Conservation (phyloP, 2,329 filamentous ascomycete species). For the Nemania sp. region DNA sequence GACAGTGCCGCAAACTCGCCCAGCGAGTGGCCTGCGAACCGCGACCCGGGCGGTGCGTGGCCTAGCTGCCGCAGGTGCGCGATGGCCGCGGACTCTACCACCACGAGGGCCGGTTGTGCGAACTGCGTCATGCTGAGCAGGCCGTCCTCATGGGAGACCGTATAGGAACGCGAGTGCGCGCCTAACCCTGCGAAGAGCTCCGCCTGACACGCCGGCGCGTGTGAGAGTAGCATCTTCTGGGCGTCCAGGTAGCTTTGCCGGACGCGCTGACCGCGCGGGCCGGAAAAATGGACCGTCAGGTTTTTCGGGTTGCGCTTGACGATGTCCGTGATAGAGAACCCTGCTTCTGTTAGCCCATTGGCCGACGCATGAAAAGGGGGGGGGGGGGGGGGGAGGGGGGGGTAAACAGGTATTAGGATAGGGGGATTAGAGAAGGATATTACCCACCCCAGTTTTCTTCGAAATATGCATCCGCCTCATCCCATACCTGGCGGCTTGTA, state of each 20-base stretch:
- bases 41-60: conserved; percentile 17
- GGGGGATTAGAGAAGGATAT: too few species aligned
- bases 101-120: conserved; percentile 92
- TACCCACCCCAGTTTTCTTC: background rate
- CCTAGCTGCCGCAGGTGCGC: conserved; percentile 51
- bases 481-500: conserved; percentile 96
- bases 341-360: conserved; percentile 46
- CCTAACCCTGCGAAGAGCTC: too few species aligned
- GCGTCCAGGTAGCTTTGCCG: too few species aligned
- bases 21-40: conserved; percentile 21
- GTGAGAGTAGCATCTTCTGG: conserved; percentile 98
- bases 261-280: conserved; percentile 92
- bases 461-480: conserved; percentile 70
- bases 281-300: conserved; percentile 95
- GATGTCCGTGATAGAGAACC: conserved; percentile 96
- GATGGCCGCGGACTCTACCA: conserved; percentile 99
- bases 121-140: conserved; percentile 96
- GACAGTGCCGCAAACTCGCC: conserved; percentile 23
- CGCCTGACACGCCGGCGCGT: too few species aligned
- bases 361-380: background rate
- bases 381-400: too few species aligned
- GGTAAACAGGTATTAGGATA: too few species aligned
- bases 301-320: conserved; percentile 99
- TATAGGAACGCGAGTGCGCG: conserved; percentile 98
- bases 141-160: conserved; percentile 91